Conservation (phyloP, 495 filamentous ascomycete species). For the Talaromyces thailandensis region DNA sequence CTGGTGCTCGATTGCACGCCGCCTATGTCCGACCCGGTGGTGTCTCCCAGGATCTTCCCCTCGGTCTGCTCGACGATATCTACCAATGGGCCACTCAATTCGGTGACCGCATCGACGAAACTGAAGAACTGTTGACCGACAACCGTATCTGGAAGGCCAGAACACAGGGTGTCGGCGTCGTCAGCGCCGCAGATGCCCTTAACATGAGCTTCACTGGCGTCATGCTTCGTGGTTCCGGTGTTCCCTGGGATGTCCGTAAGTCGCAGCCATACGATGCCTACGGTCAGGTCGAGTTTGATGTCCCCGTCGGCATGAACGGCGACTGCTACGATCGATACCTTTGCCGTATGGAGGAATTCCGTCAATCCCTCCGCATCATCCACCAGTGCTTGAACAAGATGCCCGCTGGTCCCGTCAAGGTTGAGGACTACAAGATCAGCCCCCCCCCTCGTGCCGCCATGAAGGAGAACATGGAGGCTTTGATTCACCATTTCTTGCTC, state of each 20-base stretch:
- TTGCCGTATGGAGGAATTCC: slow-evolving; percentile 99
- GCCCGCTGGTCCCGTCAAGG: slow-evolving; percentile 84
- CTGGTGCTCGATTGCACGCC: slow-evolving; percentile 93
- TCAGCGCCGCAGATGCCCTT: slow-evolving; percentile 82
- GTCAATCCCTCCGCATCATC: slow-evolving; percentile 94
- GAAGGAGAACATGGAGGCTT: slow-evolving; percentile 99
- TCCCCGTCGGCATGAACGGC: slow-evolving; percentile 91
- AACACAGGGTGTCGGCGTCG: slow-evolving; percentile 85
- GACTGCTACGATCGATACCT: slow-evolving; percentile 99
- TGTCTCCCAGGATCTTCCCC: slow-evolving; percentile 88
- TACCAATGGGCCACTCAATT: slow-evolving; percentile 99
- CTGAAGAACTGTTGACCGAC: slow-evolving; percentile 95
- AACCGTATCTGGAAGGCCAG: slow-evolving; percentile 98
- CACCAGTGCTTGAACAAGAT: slow-evolving; percentile 99
- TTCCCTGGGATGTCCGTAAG: slow-evolving; percentile 98
- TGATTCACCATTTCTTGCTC: slow-evolving; percentile 98
- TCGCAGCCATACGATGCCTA: slow-evolving; percentile 95
- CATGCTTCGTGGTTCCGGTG: slow-evolving; percentile 93
- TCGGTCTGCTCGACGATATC: slow-evolving; percentile 96
- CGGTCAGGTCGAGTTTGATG: slow-evolving; percentile 94
- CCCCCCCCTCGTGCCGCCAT: slow-evolving; percentile 94
- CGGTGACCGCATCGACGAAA: slow-evolving; percentile 97
- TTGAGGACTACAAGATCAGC: slow-evolving; percentile 99
- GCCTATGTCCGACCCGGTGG: slow-evolving; percentile 97
- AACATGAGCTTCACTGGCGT: slow-evolving; percentile 95